Conservation (phyloP, 2,329 filamentous ascomycete genomes). For the Exophiala spinifera region DNA sequence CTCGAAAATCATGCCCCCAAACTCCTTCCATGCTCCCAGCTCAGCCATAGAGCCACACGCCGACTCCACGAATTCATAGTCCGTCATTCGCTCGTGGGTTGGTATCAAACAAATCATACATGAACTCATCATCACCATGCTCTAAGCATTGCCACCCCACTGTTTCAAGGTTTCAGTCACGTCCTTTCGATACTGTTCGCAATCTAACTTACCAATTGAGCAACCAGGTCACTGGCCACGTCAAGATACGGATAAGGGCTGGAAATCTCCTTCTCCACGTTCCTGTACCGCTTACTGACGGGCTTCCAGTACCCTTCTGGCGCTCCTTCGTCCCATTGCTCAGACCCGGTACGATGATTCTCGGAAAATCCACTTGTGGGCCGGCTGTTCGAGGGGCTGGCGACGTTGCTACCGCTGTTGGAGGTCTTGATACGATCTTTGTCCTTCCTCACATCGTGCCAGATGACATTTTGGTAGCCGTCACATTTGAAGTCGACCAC, state of each 20-base stretch:
- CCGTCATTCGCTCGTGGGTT: neutral
- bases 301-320: conserved; percentile 48
- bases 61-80: neutral
- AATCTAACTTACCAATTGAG: conserved; percentile 77
- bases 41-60: neutral
- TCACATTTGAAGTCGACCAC: conserved; percentile 98
- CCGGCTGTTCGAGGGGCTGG: conserved; percentile 43
- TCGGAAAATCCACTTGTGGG: conserved; percentile 44
- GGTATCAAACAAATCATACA: neutral
- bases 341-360: conserved; percentile 19
- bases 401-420: conserved; percentile 40
- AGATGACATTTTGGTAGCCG: conserved; percentile 85
- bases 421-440: conserved; percentile 22
- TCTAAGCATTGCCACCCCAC: conserved; percentile 24
- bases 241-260: conserved; percentile 95
- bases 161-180: conserved; percentile 12
- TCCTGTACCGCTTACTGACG: conserved; percentile 48
- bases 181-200: conserved; percentile 39
- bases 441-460: conserved; percentile 37
- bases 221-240: conserved; percentile 85
- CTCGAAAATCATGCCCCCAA: neutral
- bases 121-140: neutral
- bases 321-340: conserved; percentile 32
- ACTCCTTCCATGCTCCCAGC: neutral
- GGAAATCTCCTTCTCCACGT: conserved; percentile 91